Evolutionary conservation across 2,329 filamentous ascomycete genomes (phyloP).

Genomic region (Aspergillus fructus): DNA sequence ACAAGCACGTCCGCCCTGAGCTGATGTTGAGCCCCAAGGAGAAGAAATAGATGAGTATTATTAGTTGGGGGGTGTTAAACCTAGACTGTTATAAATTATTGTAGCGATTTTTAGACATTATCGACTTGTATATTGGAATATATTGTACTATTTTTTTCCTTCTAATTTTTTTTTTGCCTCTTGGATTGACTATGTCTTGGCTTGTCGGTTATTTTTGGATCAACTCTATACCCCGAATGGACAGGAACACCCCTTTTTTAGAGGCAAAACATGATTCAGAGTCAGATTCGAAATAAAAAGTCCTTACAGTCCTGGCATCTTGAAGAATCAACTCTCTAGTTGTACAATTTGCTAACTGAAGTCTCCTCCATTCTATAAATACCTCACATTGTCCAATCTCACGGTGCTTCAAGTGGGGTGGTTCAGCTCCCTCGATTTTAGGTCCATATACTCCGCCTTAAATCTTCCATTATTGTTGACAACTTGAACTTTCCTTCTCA

Average conservation of each 20-base stretch:
- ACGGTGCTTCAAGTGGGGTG: conserved; percentile 1
- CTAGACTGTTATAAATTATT: conserved; percentile 14
- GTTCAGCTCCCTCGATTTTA: conserved; percentile 2
- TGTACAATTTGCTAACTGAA: background rate
- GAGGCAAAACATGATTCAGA: background rate
- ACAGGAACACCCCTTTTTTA: background rate
- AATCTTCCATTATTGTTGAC: background rate
- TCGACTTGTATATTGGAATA: conserved; percentile 19
- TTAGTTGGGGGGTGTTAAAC: conserved; percentile 5
- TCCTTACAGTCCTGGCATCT: too few relatives aligned
- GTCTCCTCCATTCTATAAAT: background rate
- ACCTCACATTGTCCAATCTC: background rate
- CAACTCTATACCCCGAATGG: background rate
- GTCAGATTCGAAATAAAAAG: too few relatives aligned
- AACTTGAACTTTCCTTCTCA: background rate
- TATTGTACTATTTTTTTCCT: conserved; percentile 14
- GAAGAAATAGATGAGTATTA: conserved; percentile 49
- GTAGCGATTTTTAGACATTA: conserved; percentile 17
- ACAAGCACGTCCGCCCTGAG: conserved; percentile 84
- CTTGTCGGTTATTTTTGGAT: conserved; percentile 10
- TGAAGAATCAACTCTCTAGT: background rate
- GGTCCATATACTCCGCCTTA: conserved; percentile 4
- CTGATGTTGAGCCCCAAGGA: conserved; percentile 88
- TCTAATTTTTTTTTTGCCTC: background rate
- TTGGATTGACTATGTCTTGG: background rate